phyloP scores from a whole-genome alignment of 768 basidiomycete species.

The Termitomyces sp. region DNA sequence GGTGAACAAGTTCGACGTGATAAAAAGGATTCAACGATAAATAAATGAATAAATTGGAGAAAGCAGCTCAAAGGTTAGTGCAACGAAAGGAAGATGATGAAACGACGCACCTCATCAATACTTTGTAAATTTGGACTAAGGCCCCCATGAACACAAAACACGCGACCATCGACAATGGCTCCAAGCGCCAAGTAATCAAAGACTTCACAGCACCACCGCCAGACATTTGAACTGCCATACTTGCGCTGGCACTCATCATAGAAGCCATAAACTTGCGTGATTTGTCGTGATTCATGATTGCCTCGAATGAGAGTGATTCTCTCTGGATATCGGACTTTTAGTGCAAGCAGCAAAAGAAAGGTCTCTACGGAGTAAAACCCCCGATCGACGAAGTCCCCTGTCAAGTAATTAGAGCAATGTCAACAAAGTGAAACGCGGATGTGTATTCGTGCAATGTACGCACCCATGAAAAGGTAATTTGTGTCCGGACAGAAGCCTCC shows the following conservation, averaged over 20 bases:
- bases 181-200: slow-evolving; percentile 95
- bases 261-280: slow-evolving; percentile 93
- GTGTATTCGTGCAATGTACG: slow-evolving; percentile 18
- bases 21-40: neutral
- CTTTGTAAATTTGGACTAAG: slow-evolving; percentile 83
- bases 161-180: slow-evolving; percentile 94
- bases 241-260: slow-evolving; percentile 97
- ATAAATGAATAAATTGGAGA: neutral
- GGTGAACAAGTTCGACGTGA: neutral
- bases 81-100: slow-evolving; percentile 2
- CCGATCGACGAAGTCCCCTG: slow-evolving; percentile 97
- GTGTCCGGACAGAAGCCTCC: slow-evolving; percentile 92
- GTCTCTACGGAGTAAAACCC: slow-evolving; percentile 98
- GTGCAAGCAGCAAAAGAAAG: slow-evolving; percentile 87
- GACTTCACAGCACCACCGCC: slow-evolving; percentile 98
- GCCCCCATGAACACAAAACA: slow-evolving; percentile 97
- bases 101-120: slow-evolving; percentile 73
- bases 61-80: neutral
- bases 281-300: slow-evolving; percentile 96
- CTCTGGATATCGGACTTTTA: slow-evolving; percentile 97
- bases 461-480: slow-evolving; percentile 96
- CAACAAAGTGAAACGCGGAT: neutral
- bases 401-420: neutral
- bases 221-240: slow-evolving; percentile 90
- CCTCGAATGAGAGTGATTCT: slow-evolving; percentile 95